Percentiles rank a stretch among this genome's conserved stretches.
phyloP scores from a whole-genome alignment of 495 filamentous ascomycete genomes.

The Chaetomidium leptoderma region DNA sequence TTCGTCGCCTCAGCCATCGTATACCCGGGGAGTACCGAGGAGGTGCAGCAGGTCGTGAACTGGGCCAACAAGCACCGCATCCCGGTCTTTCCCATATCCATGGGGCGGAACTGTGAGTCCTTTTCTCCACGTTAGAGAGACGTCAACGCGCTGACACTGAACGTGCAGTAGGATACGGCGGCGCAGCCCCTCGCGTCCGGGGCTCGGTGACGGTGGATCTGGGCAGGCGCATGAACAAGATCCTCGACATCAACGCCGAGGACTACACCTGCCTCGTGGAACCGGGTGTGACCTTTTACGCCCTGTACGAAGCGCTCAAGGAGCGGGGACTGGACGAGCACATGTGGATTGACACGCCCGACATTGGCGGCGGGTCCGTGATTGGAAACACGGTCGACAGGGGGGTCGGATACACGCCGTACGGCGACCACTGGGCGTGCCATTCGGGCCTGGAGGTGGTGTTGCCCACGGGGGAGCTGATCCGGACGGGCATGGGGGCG shows the following conservation, averaged over 20 bases:
- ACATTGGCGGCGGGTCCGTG: no score
- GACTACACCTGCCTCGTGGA: constrained; percentile 49
- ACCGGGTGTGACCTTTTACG: no score
- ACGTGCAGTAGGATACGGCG: constrained; percentile 49
- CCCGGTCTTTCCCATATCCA: constrained; percentile 53
- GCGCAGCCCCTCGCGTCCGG: constrained; percentile 50
- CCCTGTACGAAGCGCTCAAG: no score
- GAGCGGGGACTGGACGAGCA: no score
- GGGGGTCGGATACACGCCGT: no score
- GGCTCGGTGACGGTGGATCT: constrained; percentile 54
- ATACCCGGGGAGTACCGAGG: constrained; percentile 42
- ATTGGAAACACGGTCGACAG: no score
- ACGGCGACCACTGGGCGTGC: no score
- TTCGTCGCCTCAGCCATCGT: constrained; percentile 50
- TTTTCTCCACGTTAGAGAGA: no score
- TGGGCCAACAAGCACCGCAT: constrained; percentile 47
- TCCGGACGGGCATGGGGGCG: no score
- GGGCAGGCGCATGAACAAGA: constrained; percentile 51
- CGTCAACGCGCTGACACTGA: no score
- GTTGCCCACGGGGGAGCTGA: no score
- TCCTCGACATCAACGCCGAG: constrained; percentile 52
- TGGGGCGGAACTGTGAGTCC: constrained; percentile 50
- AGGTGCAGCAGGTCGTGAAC: constrained; percentile 46
- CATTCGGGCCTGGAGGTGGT: constrained; percentile 52
- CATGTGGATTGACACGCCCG: no score